A percentile compares a stretch with the other conserved stretches of the same genome.
phyloP scores from a whole-genome alignment of 176 grass and related monocot species.

The Musa acuminata region DNA sequence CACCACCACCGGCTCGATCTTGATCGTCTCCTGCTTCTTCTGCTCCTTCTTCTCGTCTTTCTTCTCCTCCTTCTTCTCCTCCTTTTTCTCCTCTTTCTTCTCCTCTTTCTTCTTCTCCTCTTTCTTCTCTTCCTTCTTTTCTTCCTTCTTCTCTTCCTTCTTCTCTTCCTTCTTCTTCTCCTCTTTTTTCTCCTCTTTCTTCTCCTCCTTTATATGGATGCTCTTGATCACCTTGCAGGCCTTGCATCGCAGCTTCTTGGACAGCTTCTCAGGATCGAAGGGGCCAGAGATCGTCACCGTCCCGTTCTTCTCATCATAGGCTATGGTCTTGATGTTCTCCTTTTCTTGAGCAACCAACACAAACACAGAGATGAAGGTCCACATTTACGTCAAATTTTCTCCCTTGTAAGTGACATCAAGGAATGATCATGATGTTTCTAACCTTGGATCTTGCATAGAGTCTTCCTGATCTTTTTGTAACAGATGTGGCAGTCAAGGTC shows the following conservation, averaged over 20 bases:
- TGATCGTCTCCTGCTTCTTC: slow-evolving; percentile 14
- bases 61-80: slow-evolving; percentile 21
- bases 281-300: slow-evolving; percentile 54
- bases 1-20: slow-evolving; percentile 14
- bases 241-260: slow-evolving; percentile 33
- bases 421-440: too few species aligned
- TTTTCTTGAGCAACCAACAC: slow-evolving; percentile 27
- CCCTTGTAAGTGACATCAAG: too few species aligned
- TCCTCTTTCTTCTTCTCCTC: slow-evolving; percentile 19
- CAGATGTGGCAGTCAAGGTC: slow-evolving; percentile 59
- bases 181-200: neutral
- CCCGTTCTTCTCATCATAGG: slow-evolving; percentile 61
- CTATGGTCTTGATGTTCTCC: slow-evolving; percentile 39
- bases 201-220: slow-evolving; percentile 40
- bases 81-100: slow-evolving; percentile 9
- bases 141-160: slow-evolving; percentile 28
- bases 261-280: slow-evolving; percentile 53
- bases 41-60: slow-evolving; percentile 20
- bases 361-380: neutral
- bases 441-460: slow-evolving; percentile 84
- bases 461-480: slow-evolving; percentile 86
- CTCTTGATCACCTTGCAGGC: slow-evolving; percentile 69
- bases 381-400: neutral
- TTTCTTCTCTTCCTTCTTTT: slow-evolving; percentile 22
- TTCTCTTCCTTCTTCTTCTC: slow-evolving; percentile 11